Conservation (phyloP, 2,329 filamentous ascomycete species). For the Drechslerella dactyloides region DNA sequence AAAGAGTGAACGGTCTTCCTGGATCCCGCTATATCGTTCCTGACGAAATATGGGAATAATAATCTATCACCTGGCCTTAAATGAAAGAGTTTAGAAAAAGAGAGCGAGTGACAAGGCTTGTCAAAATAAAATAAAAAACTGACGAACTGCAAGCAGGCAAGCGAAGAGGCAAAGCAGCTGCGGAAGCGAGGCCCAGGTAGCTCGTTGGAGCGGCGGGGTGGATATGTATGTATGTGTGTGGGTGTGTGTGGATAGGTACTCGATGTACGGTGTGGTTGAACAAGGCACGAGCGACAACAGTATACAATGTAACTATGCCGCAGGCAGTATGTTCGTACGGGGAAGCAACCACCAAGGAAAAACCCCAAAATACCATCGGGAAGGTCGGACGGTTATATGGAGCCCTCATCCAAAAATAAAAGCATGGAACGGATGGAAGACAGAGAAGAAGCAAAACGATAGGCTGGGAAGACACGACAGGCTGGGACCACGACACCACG, state of each 20-base stretch:
- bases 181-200: not conserved
- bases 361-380: slow-evolving; percentile 16
- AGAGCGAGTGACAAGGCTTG: slow-evolving; percentile 20
- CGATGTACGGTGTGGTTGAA: slow-evolving; percentile 31
- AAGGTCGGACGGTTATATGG: slow-evolving; percentile 49
- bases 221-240: slow-evolving; percentile 12
- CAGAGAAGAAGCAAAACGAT: slow-evolving; percentile 5
- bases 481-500: too few species aligned
- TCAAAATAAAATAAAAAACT: too few species aligned
- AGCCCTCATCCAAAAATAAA: slow-evolving; percentile 45
- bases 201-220: not conserved
- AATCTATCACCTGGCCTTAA: slow-evolving; percentile 35
- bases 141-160: not conserved
- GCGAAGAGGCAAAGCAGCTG: slow-evolving; percentile 8
- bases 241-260: slow-evolving; percentile 6
- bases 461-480: too few species aligned
- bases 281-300: slow-evolving; percentile 17
- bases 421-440: not conserved
- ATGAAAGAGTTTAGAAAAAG: slow-evolving; percentile 40
- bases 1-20: not conserved
- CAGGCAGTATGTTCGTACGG: slow-evolving; percentile 30
- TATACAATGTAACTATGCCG: slow-evolving; percentile 38
- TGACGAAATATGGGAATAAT: slow-evolving; percentile 42
- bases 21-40: slow-evolving; percentile 46
- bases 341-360: slow-evolving; percentile 26